Evolutionary conservation across 306 rosid genomes (phyloP).

Genomic region (Lathyrus aphaca): DNA sequence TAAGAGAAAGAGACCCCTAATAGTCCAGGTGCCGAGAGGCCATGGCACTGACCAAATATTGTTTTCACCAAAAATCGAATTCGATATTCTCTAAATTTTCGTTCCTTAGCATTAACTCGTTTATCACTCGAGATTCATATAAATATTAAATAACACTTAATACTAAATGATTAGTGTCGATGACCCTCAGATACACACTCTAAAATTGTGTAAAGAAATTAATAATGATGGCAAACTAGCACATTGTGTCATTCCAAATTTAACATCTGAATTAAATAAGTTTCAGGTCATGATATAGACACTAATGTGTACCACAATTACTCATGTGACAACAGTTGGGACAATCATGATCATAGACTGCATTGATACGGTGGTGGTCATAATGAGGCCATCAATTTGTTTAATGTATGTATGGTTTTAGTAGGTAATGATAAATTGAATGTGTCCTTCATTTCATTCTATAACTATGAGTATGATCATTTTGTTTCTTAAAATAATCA

Average conservation of each 20-base stretch:
- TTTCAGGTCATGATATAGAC: slow-evolving; percentile 17
- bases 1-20: too few relatives aligned
- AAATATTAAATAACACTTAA: too few relatives aligned
- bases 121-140: too few relatives aligned
- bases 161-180: too few relatives aligned
- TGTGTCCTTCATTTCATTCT: slow-evolving; percentile 37
- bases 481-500: slow-evolving; percentile 18
- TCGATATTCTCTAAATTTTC: too few relatives aligned
- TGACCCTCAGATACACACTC: too few relatives aligned
- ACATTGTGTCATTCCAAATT: neutral
- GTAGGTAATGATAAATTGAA: slow-evolving; percentile 36
- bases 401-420: slow-evolving; percentile 38
- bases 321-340: slow-evolving; percentile 50
- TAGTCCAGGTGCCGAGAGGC: too few relatives aligned
- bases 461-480: slow-evolving; percentile 22
- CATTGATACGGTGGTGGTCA: slow-evolving; percentile 59
- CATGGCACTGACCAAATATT: too few relatives aligned
- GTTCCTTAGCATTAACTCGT: too few relatives aligned
- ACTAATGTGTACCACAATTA: slow-evolving; percentile 31
- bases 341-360: slow-evolving; percentile 41
- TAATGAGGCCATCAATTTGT: slow-evolving; percentile 53
- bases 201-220: neutral
- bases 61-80: too few relatives aligned
- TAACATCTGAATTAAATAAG: neutral
- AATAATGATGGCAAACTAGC: neutral